phyloP scores from a whole-genome alignment of 192 early-diverging fungal species.

The Cetraspora pellucida region DNA sequence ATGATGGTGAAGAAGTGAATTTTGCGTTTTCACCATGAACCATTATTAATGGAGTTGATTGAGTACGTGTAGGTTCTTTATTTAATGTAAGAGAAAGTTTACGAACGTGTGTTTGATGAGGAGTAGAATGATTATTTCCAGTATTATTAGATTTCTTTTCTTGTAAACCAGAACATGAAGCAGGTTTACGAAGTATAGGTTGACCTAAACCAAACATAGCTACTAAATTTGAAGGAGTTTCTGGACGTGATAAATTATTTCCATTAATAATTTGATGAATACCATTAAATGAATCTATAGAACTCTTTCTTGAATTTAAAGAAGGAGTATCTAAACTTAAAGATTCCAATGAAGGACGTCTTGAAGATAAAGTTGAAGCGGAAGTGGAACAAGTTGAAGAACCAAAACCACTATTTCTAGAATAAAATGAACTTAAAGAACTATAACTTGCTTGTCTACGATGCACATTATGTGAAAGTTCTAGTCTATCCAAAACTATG shows the following conservation, averaged over 20 bases:
- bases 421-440: conserved; percentile 29
- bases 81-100: conserved; percentile 18
- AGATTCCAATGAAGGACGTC: conserved; percentile 31
- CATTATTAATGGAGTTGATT: conserved; percentile 27
- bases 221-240: conserved; percentile 14
- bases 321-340: conserved; percentile 32
- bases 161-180: conserved; percentile 18
- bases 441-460: conserved; percentile 28
- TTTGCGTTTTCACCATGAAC: conserved; percentile 32
- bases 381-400: neutral
- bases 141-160: neutral
- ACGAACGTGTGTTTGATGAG: neutral
- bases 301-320: conserved; percentile 32
- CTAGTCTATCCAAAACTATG: conserved; percentile 34
- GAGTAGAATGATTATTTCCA: neutral
- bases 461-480: conserved; percentile 4
- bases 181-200: conserved; percentile 35
- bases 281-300: conserved; percentile 29
- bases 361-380: conserved; percentile 20
- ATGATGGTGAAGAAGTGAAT: conserved; percentile 12
- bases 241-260: neutral
- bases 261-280: neutral
- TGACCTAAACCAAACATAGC: conserved; percentile 23
- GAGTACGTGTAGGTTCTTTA: neutral
- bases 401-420: conserved; percentile 10